Evolutionary conservation across 257 asterid species (phyloP).

Genomic region (Jacaranda copaia): DNA sequence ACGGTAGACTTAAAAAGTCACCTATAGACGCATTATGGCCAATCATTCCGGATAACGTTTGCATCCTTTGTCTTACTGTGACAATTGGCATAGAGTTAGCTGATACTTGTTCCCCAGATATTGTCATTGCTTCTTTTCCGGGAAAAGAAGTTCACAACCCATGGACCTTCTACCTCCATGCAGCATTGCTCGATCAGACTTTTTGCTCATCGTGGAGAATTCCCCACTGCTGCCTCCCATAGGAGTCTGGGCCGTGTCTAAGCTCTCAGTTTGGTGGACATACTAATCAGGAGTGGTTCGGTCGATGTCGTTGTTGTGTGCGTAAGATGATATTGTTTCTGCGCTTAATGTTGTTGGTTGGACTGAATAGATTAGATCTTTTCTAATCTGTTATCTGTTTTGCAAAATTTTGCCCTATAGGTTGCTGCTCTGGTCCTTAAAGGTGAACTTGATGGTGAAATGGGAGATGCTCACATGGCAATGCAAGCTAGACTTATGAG

Average conservation of each 20-base stretch:
- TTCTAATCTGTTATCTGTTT: conserved; percentile 18
- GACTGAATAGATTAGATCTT: conserved; percentile 26
- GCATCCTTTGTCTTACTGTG: no score
- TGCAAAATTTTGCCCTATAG: conserved; percentile 49
- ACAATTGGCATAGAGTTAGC: no score
- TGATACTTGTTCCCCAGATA: no score
- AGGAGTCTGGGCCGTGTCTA: conserved; percentile 47
- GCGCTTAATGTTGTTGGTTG: conserved; percentile 28
- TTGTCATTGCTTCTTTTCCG: no score
- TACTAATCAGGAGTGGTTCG: conserved; percentile 96
- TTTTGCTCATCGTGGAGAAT: no score
- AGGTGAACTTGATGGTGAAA: conserved; percentile 99
- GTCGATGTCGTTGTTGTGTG: conserved; percentile 98
- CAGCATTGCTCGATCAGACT: no score
- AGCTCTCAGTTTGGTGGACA: conserved; percentile 98
- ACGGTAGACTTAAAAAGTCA: no score
- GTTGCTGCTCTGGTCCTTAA: conserved; percentile 99
- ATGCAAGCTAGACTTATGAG: conserved; percentile 99
- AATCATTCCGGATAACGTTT: no score
- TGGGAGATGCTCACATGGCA: conserved; percentile 99
- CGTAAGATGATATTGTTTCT: conserved; percentile 41
- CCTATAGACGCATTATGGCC: no score
- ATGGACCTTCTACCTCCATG: no score
- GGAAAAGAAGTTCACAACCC: no score
- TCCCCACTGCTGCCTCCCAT: no score